These are phyloP conservation scores for Gracilaria domingensis DNA, from an alignment of 23 red algal genomes.

Conservation along the genomic window DNA sequence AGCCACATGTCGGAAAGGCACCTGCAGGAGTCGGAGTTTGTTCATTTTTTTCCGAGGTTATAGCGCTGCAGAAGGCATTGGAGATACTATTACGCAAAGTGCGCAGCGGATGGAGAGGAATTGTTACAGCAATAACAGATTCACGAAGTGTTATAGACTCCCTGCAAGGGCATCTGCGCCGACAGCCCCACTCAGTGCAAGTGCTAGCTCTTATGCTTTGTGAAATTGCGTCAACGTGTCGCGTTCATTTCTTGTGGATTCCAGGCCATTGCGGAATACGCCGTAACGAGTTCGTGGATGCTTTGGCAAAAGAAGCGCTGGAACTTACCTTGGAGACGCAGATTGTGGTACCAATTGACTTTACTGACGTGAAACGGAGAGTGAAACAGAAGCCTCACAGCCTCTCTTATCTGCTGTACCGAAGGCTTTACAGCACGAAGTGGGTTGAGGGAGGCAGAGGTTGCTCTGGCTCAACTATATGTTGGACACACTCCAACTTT, in stretches of 20 bases:
- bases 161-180: not conserved
- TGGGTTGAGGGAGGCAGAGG: not conserved
- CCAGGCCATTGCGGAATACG: not conserved
- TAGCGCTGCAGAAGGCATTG: not conserved
- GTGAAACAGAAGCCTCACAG: too few relatives aligned
- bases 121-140: not conserved
- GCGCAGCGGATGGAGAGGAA: not conserved
- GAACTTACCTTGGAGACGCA: not conserved
- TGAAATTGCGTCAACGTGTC: not conserved
- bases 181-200: not conserved
- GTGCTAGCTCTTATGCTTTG: not conserved
- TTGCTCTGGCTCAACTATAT: not conserved
- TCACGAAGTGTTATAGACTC: not conserved
- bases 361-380: not conserved
- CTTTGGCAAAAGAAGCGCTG: conserved; percentile 4
- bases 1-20: not conserved
- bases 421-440: too few relatives aligned
- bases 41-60: not conserved
- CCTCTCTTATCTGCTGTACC: too few relatives aligned
- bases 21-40: not conserved
- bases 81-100: not conserved
- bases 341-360: conserved; percentile 2
- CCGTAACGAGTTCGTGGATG: not conserved
- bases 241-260: not conserved
- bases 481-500: not conserved